Base-by-base conservation (phyloP, 352 stramenopile species). In the Peronosclerospora sorghi region DNA sequence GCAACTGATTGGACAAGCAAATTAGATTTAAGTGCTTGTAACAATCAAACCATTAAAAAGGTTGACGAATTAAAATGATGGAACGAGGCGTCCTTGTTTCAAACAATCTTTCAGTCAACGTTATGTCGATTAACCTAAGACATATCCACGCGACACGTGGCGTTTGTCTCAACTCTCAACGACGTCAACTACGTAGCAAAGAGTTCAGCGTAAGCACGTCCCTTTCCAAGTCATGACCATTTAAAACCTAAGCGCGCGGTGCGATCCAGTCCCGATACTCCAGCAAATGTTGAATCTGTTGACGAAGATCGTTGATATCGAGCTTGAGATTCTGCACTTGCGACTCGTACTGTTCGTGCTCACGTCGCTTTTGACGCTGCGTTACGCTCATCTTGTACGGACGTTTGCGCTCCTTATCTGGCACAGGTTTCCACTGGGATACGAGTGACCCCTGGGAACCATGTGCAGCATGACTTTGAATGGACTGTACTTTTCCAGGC, bases 291-390 rank as follows among this genome's bases (percentile, higher is more conserved):
- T 39, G 34, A 2, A 65, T 59, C 26, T 62, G 36, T 21, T 56
- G 53, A 8, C 48, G 57, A 40, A 66, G 44, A 8, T 58, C 48
- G 20, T 60, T 62, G 10, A 51, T 48, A 20, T 66, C 57, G n/a
- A 67, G 45, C 12, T 32, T 67, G 26, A 67, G 49, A 28, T 62
- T 66, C 39, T 26, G 21, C 6, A 26, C 21, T 26, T 26, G 21
- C 6, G 21, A 26, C 42, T 51, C 27, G 62, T 23, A 56, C 0
- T 17, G 24, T 34, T 41, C 34, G 18, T 48, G 20, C 19, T 52
- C 27, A 10, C 23, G 21, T 26, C 21, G 21, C 6, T 26, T 3
- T 26, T 7, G 51, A 15, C 43, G 45, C 12, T 45, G 41, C 21
- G 35, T 12, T 10, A 32, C 38, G 30, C 56, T 65, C 36, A 54